phyloP scores from a whole-genome alignment of 2,329 filamentous ascomycete genomes.

The Helotiales sp. region DNA sequence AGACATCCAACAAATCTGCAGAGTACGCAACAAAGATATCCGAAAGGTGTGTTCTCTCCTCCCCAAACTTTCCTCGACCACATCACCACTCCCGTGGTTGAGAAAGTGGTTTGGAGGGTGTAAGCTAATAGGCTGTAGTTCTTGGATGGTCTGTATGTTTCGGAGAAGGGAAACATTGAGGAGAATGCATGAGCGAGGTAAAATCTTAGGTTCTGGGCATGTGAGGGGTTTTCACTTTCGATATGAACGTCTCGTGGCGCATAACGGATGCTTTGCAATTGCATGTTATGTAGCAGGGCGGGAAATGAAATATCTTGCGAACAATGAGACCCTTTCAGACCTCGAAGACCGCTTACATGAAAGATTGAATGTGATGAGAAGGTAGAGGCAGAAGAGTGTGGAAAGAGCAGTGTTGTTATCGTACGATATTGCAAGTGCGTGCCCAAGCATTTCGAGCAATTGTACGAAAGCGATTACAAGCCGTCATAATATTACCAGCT shows the following conservation, averaged over 20 bases:
- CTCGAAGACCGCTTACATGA: too few relatives aligned
- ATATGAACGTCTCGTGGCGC: constrained; percentile 29
- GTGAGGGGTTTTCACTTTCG: constrained; percentile 23
- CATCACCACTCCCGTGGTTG: not conserved
- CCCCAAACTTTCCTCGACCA: not conserved
- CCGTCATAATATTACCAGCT: too few relatives aligned
- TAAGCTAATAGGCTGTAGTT: constrained; percentile 57
- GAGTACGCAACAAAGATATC: constrained; percentile 99
- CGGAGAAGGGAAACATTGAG: constrained; percentile 94
- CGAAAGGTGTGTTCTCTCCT: constrained; percentile 71
- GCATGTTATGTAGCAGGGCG: constrained; percentile 36
- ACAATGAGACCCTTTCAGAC: too few relatives aligned
- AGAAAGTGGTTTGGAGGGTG: not conserved
- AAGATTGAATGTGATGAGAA: too few relatives aligned
- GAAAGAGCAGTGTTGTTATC: too few relatives aligned
- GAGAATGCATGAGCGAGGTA: constrained; percentile 49
- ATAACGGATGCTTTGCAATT: constrained; percentile 36
- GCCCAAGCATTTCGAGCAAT: not conserved
- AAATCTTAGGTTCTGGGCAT: constrained; percentile 3
- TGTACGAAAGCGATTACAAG: too few relatives aligned
- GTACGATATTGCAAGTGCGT: not conserved
- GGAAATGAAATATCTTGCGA: constrained; percentile 36
- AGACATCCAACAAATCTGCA: constrained; percentile 99
- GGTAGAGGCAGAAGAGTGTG: not conserved
- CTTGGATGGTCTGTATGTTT: constrained; percentile 99